phyloP scores from a whole-genome alignment of 768 basidiomycete species.

The Russula lepida region DNA sequence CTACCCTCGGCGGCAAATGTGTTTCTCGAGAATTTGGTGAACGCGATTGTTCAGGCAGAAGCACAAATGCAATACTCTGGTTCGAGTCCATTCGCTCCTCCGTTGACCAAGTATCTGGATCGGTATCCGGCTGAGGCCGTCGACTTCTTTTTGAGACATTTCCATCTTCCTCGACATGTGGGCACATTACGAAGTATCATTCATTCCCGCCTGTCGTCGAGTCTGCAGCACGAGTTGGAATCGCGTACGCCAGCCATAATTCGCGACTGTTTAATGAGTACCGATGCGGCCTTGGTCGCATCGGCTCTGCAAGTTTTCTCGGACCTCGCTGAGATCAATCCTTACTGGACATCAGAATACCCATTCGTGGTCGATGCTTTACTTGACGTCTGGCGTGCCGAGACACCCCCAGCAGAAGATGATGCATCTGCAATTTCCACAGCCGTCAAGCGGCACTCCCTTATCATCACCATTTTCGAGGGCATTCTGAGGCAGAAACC shows the following conservation, averaged over 20 bases:
- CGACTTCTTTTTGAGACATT: slow-evolving; percentile 72
- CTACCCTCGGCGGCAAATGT: slow-evolving; percentile 89
- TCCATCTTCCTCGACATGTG: slow-evolving; percentile 72
- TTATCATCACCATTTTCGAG: slow-evolving; percentile 73
- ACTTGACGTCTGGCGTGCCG: slow-evolving; percentile 60
- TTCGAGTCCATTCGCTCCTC: slow-evolving; percentile 86
- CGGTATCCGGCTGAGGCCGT: slow-evolving; percentile 82
- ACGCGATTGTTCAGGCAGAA: slow-evolving; percentile 86
- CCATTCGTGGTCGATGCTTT: slow-evolving; percentile 60
- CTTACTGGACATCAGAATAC: slow-evolving; percentile 66
- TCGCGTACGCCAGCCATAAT: slow-evolving; percentile 51
- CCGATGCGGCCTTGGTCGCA: slow-evolving; percentile 43
- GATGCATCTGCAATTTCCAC: slow-evolving; percentile 41
- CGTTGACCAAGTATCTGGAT: slow-evolving; percentile 84
- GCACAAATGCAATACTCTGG: slow-evolving; percentile 84
- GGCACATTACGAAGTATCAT: slow-evolving; percentile 80
- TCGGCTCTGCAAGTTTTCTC: slow-evolving; percentile 70
- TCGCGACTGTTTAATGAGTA: slow-evolving; percentile 40
- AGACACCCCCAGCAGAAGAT: slow-evolving; percentile 30
- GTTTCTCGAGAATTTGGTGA: slow-evolving; percentile 83
- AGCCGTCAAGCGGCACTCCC: slow-evolving; percentile 47
- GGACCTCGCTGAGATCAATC: slow-evolving; percentile 61
- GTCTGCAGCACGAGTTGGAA: slow-evolving; percentile 58
- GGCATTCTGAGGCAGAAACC: slow-evolving; percentile 58
- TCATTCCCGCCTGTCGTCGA: slow-evolving; percentile 68